A percentile compares a stretch with the other conserved stretches of the same genome.
These are phyloP conservation scores for Paraphaeosphaeria sporulosa DNA, from an alignment of 2,329 filamentous ascomycete species.

Conservation along the genomic window DNA sequence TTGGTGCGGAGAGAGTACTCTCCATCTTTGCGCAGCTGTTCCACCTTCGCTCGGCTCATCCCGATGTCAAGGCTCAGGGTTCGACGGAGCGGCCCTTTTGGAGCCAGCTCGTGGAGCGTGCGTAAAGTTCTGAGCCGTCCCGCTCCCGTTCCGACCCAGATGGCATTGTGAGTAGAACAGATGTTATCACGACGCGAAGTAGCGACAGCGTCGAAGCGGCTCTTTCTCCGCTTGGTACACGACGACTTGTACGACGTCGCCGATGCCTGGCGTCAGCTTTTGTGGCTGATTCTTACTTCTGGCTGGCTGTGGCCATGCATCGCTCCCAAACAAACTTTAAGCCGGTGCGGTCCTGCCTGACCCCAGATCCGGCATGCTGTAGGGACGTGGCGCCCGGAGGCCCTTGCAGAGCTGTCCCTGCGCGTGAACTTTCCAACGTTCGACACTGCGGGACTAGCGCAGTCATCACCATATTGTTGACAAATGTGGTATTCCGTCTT, in stretches of 20 bases:
- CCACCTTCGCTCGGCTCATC: constrained; percentile 29
- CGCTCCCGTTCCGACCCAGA: constrained; percentile 37
- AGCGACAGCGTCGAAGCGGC: constrained; percentile 10
- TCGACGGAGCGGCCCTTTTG: constrained; percentile 26
- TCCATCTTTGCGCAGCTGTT: background rate
- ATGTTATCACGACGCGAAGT: background rate
- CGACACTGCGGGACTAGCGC: constrained; percentile 28
- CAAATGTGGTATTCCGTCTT: constrained; percentile 18
- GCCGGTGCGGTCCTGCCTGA: constrained; percentile 34
- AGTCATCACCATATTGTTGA: constrained; percentile 23
- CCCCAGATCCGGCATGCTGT: constrained; percentile 37
- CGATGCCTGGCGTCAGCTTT: constrained; percentile 14
- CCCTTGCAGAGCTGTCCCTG: constrained; percentile 36
- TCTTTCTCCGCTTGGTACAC: constrained; percentile 20
- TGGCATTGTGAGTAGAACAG: constrained; percentile 5
- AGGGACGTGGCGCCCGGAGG: constrained; percentile 24
- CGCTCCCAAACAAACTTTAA: constrained; percentile 40
- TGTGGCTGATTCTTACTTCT: constrained; percentile 26
- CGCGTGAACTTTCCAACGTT: constrained; percentile 41
- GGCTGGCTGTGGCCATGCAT: constrained; percentile 34
- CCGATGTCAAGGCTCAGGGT: constrained; percentile 32
- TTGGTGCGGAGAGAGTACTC: background rate
- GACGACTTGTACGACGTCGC: constrained; percentile 4
- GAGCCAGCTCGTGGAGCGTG: constrained; percentile 45
- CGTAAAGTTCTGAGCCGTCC: constrained; percentile 35